A percentile compares a stretch with the other conserved stretches of the same genome.
These are phyloP conservation scores for Bidens hawaiensis DNA, from an alignment of 140 eudicot genomes.

Conservation along the genomic window DNA sequence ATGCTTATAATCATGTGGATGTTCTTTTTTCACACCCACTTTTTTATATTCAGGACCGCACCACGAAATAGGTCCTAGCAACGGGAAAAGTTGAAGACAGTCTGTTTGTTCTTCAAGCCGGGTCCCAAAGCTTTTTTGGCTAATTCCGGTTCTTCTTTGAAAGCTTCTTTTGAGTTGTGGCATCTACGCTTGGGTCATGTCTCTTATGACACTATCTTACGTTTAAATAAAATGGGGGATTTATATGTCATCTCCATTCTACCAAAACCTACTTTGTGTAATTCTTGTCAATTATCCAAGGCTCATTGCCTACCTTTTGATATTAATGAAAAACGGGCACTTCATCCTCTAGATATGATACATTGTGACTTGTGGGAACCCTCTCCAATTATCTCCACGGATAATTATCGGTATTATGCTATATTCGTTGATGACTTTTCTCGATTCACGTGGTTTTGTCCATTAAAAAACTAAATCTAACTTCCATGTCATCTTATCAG, in stretches of 20 bases:
- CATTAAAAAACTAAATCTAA: not conserved
- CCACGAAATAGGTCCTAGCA: not conserved
- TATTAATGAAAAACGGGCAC: not conserved
- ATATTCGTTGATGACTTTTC: not conserved
- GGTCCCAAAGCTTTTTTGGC: not conserved
- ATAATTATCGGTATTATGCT: not conserved
- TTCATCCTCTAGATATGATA: not conserved
- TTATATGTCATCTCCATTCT: not conserved
- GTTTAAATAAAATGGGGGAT: too few relatives aligned
- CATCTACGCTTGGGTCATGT: not conserved
- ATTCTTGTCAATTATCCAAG: not conserved
- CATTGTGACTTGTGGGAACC: not conserved
- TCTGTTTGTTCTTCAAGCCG: not conserved
- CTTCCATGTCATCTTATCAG: too few relatives aligned
- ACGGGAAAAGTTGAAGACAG: not conserved
- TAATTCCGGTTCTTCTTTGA: not conserved
- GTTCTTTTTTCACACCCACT: not conserved
- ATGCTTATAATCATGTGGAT: not conserved
- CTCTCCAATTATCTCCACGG: not conserved
- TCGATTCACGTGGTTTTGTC: not conserved
- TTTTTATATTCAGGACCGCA: not conserved
- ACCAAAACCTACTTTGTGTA: not conserved
- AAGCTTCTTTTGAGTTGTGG: too few relatives aligned
- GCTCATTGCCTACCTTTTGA: not conserved
- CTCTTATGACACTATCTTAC: not conserved